Percentiles rank a stretch among this genome's conserved stretches.
phyloP scores from a whole-genome alignment of 108 stramenopile genomes.

The Fragilaria crotonensis region DNA sequence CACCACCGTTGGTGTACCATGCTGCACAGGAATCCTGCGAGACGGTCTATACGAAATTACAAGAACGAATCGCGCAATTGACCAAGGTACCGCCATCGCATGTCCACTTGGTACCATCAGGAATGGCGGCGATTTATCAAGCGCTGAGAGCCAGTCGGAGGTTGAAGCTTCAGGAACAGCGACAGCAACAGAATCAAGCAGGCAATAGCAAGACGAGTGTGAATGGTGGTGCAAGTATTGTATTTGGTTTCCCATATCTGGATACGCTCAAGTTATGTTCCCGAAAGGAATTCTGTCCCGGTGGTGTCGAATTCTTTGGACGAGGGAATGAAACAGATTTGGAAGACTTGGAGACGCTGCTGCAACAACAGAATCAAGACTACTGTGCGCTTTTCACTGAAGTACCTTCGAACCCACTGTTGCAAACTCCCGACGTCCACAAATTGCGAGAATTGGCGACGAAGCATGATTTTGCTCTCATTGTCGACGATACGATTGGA shows the following conservation, averaged over 20 bases:
- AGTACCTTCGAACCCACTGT: constrained; percentile 64
- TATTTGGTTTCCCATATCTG: constrained; percentile 71
- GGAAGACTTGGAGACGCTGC: constrained; percentile 23
- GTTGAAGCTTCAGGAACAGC: constrained; percentile 8
- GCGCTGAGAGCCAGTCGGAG: constrained; percentile 38
- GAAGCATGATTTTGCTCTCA: constrained; percentile 39
- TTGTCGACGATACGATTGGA: constrained; percentile 73
- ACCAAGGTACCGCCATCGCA: constrained; percentile 27
- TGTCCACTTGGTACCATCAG: constrained; percentile 36
- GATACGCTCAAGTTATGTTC: constrained; percentile 68
- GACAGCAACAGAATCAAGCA: too few relatives aligned
- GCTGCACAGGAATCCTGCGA: constrained; percentile 5
- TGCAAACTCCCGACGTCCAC: constrained; percentile 53
- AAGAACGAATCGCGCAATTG: constrained; percentile 34
- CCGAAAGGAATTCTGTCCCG: constrained; percentile 46
- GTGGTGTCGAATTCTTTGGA: constrained; percentile 58
- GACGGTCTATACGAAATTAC: not conserved
- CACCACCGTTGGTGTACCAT: not conserved
- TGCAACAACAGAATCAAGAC: constrained; percentile 13
- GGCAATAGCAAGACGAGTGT: not conserved
- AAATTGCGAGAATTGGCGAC: constrained; percentile 38
- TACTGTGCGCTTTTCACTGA: constrained; percentile 55
- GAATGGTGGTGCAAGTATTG: constrained; percentile 52
- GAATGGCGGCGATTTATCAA: constrained; percentile 56
- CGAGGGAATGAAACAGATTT: constrained; percentile 47